These are phyloP conservation scores for Phytophthora palmivora DNA, from an alignment of 352 stramenopile genomes.

Conservation along the genomic window DNA sequence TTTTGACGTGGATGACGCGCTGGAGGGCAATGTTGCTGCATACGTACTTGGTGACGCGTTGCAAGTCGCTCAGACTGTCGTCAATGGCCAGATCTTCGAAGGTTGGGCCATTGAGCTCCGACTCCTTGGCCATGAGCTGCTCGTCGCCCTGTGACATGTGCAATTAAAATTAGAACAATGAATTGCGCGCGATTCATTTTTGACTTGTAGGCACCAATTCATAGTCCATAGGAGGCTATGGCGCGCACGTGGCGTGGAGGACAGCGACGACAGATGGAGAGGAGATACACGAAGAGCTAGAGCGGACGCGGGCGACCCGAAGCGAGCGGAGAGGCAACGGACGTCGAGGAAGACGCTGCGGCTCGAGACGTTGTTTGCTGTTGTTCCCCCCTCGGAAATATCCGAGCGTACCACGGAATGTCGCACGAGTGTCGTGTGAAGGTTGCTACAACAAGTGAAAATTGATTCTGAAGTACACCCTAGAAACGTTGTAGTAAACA, in stretches of 20 bases:
- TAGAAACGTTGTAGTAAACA: too few relatives aligned
- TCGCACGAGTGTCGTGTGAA: slow-evolving; percentile 15
- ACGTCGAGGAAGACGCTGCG: slow-evolving; percentile 3
- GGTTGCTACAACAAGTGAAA: slow-evolving; percentile 1
- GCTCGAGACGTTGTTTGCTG: slow-evolving; percentile 10
- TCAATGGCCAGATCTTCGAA: slow-evolving; percentile 99
- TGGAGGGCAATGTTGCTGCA: slow-evolving; percentile 97
- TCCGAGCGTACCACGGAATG: slow-evolving; percentile 11
- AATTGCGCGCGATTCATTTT: slow-evolving; percentile 23
- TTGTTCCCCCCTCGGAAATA: slow-evolving; percentile 36
- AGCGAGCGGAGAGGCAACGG: too few relatives aligned
- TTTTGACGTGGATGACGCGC: slow-evolving; percentile 97
- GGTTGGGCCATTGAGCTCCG: slow-evolving; percentile 76
- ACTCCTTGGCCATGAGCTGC: slow-evolving; percentile 37
- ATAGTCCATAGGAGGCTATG: slow-evolving; percentile 46
- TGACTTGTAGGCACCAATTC: slow-evolving; percentile 45
- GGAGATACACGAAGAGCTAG: background rate
- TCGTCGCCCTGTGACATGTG: slow-evolving; percentile 32
- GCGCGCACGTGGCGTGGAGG: background rate
- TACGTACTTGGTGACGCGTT: slow-evolving; percentile 96
- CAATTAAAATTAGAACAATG: slow-evolving; percentile 33
- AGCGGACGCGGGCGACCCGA: too few relatives aligned
- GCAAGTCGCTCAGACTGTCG: slow-evolving; percentile 95
- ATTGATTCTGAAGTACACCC: too few relatives aligned
- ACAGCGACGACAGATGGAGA: background rate